These are phyloP conservation scores for Arachis stenosperma DNA, from an alignment of 306 rosid species.

Conservation along the genomic window DNA sequence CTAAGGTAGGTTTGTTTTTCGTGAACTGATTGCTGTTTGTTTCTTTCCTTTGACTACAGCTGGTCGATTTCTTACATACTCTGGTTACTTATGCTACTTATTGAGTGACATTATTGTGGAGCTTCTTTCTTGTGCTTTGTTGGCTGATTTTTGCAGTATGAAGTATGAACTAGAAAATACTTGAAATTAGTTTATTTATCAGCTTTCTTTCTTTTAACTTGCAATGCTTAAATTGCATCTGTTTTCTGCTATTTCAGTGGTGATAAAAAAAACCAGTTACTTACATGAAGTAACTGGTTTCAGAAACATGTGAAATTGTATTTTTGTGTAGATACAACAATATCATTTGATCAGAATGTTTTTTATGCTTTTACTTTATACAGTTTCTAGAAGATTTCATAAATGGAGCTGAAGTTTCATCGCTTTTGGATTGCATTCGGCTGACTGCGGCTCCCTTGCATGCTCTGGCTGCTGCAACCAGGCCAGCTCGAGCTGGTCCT, in stretches of 20 bases:
- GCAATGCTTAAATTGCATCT: constrained; percentile 26
- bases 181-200: constrained; percentile 13
- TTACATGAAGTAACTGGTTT: background rate
- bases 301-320: constrained; percentile 20
- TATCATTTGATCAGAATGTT: background rate
- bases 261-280: constrained; percentile 23
- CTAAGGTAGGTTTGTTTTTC: constrained; percentile 67
- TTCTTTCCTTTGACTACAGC: constrained; percentile 21
- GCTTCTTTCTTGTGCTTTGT: constrained; percentile 4
- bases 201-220: background rate
- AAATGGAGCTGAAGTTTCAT: constrained; percentile 97
- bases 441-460: constrained; percentile 98
- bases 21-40: constrained; percentile 30
- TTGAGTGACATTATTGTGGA: constrained; percentile 25
- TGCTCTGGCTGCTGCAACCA: constrained; percentile 97
- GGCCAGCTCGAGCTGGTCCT: constrained; percentile 98
- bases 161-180: constrained; percentile 12
- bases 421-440: constrained; percentile 97
- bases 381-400: constrained; percentile 99
- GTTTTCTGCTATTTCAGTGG: constrained; percentile 20
- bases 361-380: constrained; percentile 33
- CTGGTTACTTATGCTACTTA: constrained; percentile 13
- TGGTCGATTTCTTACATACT: constrained; percentile 25
- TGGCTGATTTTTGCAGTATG: constrained; percentile 12
- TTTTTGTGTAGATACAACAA: constrained; percentile 13